A percentile compares a stretch with the other conserved stretches of the same genome.
Evolutionary conservation across 306 rosid species (phyloP).

Genomic region (Castanea crenata): DNA sequence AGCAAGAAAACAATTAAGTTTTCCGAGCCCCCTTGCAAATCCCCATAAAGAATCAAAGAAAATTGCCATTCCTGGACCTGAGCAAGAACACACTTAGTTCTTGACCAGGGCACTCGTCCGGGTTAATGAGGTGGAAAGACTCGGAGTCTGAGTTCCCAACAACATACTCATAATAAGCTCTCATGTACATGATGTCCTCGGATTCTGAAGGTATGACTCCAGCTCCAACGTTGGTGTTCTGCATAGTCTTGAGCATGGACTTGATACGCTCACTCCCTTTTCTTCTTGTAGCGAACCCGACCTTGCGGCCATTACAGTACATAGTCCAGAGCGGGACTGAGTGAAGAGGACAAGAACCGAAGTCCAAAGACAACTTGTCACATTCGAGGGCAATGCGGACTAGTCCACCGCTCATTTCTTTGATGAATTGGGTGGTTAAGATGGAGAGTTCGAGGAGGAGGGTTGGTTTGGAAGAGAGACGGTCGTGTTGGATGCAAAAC

Average conservation of each 20-base stretch:
- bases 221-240: slow-evolving; percentile 81
- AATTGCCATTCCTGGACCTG: slow-evolving; percentile 48
- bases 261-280: slow-evolving; percentile 49
- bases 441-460: slow-evolving; percentile 79
- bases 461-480: slow-evolving; percentile 53
- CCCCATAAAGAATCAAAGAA: slow-evolving; percentile 7
- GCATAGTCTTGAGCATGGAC: slow-evolving; percentile 61
- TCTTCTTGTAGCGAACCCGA: slow-evolving; percentile 65
- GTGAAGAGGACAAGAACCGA: slow-evolving; percentile 51
- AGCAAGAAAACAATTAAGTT: slow-evolving; percentile 2
- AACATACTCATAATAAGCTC: slow-evolving; percentile 86
- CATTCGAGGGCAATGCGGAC: slow-evolving; percentile 84
- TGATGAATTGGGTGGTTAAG: slow-evolving; percentile 68
- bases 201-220: slow-evolving; percentile 64
- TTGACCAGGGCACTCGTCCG: slow-evolving; percentile 80
- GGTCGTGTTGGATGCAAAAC: slow-evolving; percentile 80
- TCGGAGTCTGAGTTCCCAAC: slow-evolving; percentile 82
- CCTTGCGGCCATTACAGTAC: slow-evolving; percentile 64
- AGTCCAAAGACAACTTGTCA: slow-evolving; percentile 26
- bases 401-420: slow-evolving; percentile 75
- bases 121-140: slow-evolving; percentile 89
- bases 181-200: slow-evolving; percentile 81
- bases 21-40: neutral
- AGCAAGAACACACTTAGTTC: slow-evolving; percentile 95
- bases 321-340: slow-evolving; percentile 70